Evolutionary conservation across 1,284 basidiomycete genomes (phyloP), one percentile per base, ranked within the genome.

Genomic region (Apiotrichum brassicae): DNA sequence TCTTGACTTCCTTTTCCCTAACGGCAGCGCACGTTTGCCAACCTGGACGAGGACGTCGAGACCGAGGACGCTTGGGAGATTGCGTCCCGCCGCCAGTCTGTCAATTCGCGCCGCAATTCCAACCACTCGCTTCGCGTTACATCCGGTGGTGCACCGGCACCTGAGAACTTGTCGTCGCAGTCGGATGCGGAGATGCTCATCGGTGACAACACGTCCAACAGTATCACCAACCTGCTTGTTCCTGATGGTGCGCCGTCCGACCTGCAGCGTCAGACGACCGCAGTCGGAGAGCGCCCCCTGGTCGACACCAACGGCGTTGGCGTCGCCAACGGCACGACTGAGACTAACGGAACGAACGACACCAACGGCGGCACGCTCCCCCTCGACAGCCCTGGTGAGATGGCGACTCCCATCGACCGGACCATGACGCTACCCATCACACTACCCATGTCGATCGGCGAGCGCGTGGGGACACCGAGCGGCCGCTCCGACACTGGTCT

Each of bases 1-100:
- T 14, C 5, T 14, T 30, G 28, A 22, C 16, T 6, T 5, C 2
- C 25, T n/a, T n/a, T n/a, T n/a, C n/a, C 8, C 58, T 60, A 39
- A 56, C 43, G 6, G n/a, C 39, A 74, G 72, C 78, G 87, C 38
- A 88, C 87, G 0, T 95, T 88, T 67, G 91, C 91, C 12, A 88
- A 97, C 67, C 80, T 98, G 13, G 92, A 97, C 46, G 92, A 93
- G 52, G 94, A 98, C 66, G 92, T 97, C 33, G 93, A 97, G 70
- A 77, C 88, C 0, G 81, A 82, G 47, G 75, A 74, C 43, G 72
- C 71, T 11, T 72, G 65, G 63, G 73, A 73, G 35, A 59, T 68
- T n/a, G 71, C 71, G 0, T 71, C 72, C 18, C 48, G 72, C 44
- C 54, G 71, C 32, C 63, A 62, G 28, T 68, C 66, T 8, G 53